Evolutionary conservation across 768 basidiomycete species (phyloP).

Genomic region (Suillus lakei): DNA sequence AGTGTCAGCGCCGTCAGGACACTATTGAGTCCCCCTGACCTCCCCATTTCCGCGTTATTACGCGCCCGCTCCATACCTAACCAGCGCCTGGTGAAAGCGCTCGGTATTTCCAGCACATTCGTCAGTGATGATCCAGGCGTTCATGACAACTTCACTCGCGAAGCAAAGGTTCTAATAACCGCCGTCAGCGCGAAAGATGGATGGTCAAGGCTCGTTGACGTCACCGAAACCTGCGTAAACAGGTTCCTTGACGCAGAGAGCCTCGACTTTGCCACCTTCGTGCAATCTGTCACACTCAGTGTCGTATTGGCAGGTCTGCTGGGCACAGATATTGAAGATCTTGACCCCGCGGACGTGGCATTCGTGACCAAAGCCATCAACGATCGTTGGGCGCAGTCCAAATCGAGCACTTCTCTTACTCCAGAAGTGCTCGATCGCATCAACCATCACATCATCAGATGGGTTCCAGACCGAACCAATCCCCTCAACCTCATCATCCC

Average conservation of each 20-base stretch:
- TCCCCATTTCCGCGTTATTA: slow-evolving; percentile 20
- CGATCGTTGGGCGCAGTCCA: slow-evolving; percentile 40
- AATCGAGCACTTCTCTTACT: slow-evolving; percentile 37
- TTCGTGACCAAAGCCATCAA: slow-evolving; percentile 47
- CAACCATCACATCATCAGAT: slow-evolving; percentile 40
- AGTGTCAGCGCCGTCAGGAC: slow-evolving; percentile 1
- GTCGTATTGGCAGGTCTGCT: slow-evolving; percentile 45
- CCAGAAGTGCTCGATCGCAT: slow-evolving; percentile 24
- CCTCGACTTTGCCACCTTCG: slow-evolving; percentile 37
- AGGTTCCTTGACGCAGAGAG: not conserved
- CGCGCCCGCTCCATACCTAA: slow-evolving; percentile 25
- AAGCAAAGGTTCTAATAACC: slow-evolving; percentile 26
- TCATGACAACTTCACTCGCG: slow-evolving; percentile 32
- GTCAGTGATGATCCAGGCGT: slow-evolving; percentile 42
- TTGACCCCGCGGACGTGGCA: slow-evolving; percentile 38
- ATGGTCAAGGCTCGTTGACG: slow-evolving; percentile 20
- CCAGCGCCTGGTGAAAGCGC: slow-evolving; percentile 29
- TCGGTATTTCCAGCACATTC: slow-evolving; percentile 52
- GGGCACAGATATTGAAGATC: slow-evolving; percentile 29
- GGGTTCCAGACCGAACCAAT: slow-evolving; percentile 38
- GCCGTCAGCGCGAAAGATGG: slow-evolving; percentile 10
- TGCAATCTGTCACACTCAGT: slow-evolving; percentile 45
- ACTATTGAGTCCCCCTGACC: slow-evolving; percentile 22
- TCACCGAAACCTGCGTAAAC: slow-evolving; percentile 15
- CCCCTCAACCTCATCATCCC: slow-evolving; percentile 58